Conservation (phyloP, 306 rosid genomes). For the Parietaria judaica region DNA sequence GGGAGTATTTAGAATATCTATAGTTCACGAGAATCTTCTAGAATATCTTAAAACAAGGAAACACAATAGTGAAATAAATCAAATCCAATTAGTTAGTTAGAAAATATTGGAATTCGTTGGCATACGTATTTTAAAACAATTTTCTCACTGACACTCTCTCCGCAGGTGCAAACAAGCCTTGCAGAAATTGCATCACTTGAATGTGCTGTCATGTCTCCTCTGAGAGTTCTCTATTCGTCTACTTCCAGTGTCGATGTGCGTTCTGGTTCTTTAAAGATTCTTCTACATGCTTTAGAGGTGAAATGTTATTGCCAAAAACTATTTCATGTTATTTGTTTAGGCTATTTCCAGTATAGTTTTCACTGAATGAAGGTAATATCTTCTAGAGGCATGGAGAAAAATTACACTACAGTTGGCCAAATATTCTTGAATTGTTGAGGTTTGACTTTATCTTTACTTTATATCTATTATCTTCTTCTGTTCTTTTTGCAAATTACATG, state of each 20-base stretch:
- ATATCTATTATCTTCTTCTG: slow-evolving; percentile 3
- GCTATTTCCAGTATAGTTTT: slow-evolving; percentile 18
- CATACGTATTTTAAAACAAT: too few species aligned
- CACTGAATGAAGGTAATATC: slow-evolving; percentile 10
- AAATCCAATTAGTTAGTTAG: too few species aligned
- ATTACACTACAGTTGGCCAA: slow-evolving; percentile 77
- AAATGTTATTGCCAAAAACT: slow-evolving; percentile 13
- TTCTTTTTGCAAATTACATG: not conserved
- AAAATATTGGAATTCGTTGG: too few species aligned
- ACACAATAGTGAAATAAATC: too few species aligned
- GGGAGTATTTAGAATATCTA: too few species aligned
- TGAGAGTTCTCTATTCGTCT: slow-evolving; percentile 76
- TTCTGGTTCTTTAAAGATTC: slow-evolving; percentile 85
- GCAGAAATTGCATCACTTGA: slow-evolving; percentile 63
- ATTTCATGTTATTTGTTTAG: slow-evolving; percentile 16
- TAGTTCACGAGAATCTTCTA: too few species aligned
- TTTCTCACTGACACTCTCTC: slow-evolving; percentile 19
- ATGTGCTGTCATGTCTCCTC: slow-evolving; percentile 75
- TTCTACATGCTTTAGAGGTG: slow-evolving; percentile 95
- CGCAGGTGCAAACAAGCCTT: slow-evolving; percentile 42
- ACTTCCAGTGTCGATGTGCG: slow-evolving; percentile 66
- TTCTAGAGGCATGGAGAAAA: slow-evolving; percentile 89
- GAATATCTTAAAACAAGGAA: too few species aligned
- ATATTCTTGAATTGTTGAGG: slow-evolving; percentile 96
- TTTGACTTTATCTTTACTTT: slow-evolving; percentile 25